Percentiles rank a stretch among this genome's conserved stretches.
These are phyloP conservation scores for Boletales sp. DNA, from an alignment of 768 basidiomycete species.

Conservation along the genomic window DNA sequence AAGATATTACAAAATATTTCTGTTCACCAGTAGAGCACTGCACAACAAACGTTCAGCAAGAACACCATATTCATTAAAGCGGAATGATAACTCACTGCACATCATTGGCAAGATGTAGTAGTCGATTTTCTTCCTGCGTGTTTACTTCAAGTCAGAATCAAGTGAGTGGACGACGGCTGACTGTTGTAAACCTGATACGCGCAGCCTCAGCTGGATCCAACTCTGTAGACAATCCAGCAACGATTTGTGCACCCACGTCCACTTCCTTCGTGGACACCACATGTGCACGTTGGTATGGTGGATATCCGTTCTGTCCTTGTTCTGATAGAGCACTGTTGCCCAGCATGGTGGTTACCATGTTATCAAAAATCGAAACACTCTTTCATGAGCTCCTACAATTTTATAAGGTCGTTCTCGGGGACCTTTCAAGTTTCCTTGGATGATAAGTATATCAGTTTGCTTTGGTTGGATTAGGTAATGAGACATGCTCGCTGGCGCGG, in stretches of 20 bases:
- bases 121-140: constrained; percentile 56
- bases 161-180: not conserved
- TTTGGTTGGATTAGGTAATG: no score
- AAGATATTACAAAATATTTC: not conserved
- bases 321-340: no score
- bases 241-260: constrained; percentile 60
- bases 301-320: no score
- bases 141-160: no score
- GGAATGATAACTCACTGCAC: constrained; percentile 50
- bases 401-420: no score
- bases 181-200: constrained; percentile 43
- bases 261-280: constrained; percentile 42
- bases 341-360: no score
- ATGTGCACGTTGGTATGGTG: constrained; percentile 4
- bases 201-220: constrained; percentile 51
- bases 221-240: constrained; percentile 38
- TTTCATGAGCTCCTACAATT: no score
- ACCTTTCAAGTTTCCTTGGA: no score
- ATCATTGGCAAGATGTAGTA: constrained; percentile 64
- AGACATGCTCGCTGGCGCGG: no score
- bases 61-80: not conserved
- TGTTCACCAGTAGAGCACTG: constrained; percentile 53
- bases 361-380: no score
- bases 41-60: not conserved
- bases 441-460: no score